Evolutionary conservation across 768 basidiomycete genomes (phyloP).

Genomic region (Rickenella mellea): DNA sequence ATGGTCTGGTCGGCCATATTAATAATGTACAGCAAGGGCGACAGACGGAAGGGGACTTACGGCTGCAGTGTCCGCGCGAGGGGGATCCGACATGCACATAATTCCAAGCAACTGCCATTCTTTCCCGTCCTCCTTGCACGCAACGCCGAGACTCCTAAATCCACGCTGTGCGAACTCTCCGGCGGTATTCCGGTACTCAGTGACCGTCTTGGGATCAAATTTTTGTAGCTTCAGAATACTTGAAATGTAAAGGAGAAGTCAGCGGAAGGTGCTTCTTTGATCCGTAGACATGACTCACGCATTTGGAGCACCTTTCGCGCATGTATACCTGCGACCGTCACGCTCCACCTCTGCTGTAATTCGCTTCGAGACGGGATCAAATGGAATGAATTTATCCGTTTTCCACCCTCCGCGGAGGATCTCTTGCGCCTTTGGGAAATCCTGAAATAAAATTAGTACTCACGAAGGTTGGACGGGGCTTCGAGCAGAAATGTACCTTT

Average conservation of each 20-base stretch:
- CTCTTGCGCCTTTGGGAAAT: constrained; percentile 35
- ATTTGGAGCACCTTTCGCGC: constrained; percentile 39
- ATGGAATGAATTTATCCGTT: constrained; percentile 36
- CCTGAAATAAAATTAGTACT: constrained; percentile 10
- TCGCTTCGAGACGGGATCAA: constrained; percentile 42
- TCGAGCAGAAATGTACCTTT: constrained; percentile 15
- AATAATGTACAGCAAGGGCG: not conserved
- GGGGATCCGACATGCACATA: constrained; percentile 36
- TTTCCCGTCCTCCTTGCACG: constrained; percentile 30
- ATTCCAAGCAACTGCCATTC: constrained; percentile 37
- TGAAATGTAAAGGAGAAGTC: constrained; percentile 1
- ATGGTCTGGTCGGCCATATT: constrained; percentile 22
- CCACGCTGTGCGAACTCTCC: constrained; percentile 32
- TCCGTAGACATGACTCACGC: constrained; percentile 15
- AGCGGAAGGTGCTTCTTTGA: not conserved
- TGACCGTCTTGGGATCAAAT: constrained; percentile 22
- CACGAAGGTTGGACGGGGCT: not conserved
- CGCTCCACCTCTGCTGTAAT: constrained; percentile 38
- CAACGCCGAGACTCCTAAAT: constrained; percentile 36
- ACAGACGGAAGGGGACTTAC: constrained; percentile 12
- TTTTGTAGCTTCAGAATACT: constrained; percentile 33
- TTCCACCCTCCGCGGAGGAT: constrained; percentile 32
- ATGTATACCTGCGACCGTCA: constrained; percentile 31
- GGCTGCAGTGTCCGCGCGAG: constrained; percentile 31
- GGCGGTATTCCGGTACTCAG: constrained; percentile 23